These are phyloP conservation scores for Verbena officinalis DNA, from an alignment of 257 asterid species.

Conservation along the genomic window DNA sequence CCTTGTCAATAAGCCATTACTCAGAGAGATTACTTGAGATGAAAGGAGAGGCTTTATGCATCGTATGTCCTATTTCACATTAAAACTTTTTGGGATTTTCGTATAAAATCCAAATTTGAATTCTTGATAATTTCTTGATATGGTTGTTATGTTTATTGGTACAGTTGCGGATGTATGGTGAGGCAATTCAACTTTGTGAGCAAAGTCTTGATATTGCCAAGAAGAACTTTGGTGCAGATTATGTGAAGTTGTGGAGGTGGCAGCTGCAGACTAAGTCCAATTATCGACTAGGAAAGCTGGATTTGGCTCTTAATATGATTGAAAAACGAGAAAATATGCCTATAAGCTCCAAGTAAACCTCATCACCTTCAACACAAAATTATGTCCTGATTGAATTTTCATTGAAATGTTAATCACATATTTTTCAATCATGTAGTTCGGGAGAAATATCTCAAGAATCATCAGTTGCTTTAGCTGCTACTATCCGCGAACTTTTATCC, in stretches of 20 bases:
- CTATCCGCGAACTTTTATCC: constrained; percentile 74
- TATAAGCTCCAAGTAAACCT: constrained; percentile 48
- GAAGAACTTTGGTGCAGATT: constrained; percentile 51
- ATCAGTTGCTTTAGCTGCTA: constrained; percentile 53
- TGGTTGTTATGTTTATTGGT: constrained; percentile 24
- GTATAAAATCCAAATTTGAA: not conserved
- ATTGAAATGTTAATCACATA: constrained; percentile 33
- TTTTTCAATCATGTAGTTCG: constrained; percentile 42
- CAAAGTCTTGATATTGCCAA: constrained; percentile 68
- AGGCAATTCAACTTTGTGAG: constrained; percentile 77
- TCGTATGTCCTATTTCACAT: constrained; percentile 51
- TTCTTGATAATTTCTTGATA: constrained; percentile 16
- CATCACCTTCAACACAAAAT: constrained; percentile 17
- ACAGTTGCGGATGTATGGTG: constrained; percentile 68
- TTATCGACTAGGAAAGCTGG: constrained; percentile 82
- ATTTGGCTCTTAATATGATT: constrained; percentile 79
- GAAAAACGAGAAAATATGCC: constrained; percentile 60
- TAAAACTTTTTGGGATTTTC: not conserved
- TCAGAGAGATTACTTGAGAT: constrained; percentile 82
- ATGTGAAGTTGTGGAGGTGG: constrained; percentile 79
- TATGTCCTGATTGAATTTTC: constrained; percentile 25
- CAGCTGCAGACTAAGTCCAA: constrained; percentile 63
- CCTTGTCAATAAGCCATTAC: constrained; percentile 64
- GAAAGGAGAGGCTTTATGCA: constrained; percentile 84
- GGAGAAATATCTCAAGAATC: constrained; percentile 44